phyloP scores from a whole-genome alignment of 2,329 filamentous ascomycete genomes.

The Microdochium trichocladiopsis region DNA sequence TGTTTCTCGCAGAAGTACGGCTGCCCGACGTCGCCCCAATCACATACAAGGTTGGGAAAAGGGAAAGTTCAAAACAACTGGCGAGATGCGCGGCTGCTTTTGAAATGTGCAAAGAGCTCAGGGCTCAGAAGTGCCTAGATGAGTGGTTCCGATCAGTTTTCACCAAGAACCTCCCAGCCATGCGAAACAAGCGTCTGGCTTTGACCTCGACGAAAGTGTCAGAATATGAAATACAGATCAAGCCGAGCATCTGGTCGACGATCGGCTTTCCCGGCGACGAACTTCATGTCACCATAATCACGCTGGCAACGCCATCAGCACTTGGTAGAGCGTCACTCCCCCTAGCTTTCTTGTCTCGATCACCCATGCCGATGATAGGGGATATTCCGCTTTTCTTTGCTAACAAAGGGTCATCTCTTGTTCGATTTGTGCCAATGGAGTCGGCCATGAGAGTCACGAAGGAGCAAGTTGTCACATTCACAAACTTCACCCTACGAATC shows the following conservation, averaged over 20 bases:
- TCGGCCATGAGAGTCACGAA: slow-evolving; percentile 34
- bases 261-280: slow-evolving; percentile 36
- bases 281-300: slow-evolving; percentile 57
- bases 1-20: slow-evolving; percentile 71
- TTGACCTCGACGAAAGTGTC: slow-evolving; percentile 71
- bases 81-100: slow-evolving; percentile 90
- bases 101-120: slow-evolving; percentile 66
- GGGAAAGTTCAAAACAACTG: slow-evolving; percentile 61
- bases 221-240: slow-evolving; percentile 70
- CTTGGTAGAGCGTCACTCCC: slow-evolving; percentile 54
- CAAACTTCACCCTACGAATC: slow-evolving; percentile 64
- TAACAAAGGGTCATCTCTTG: slow-evolving; percentile 49
- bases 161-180: slow-evolving; percentile 62
- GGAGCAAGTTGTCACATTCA: slow-evolving; percentile 46
- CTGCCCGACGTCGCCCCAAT: slow-evolving; percentile 72
- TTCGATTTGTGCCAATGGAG: slow-evolving; percentile 40
- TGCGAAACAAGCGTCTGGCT: slow-evolving; percentile 82
- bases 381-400: slow-evolving; percentile 67
- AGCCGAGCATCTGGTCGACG: slow-evolving; percentile 66
- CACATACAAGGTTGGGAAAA: slow-evolving; percentile 53
- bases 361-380: slow-evolving; percentile 56
- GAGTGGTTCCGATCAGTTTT: slow-evolving; percentile 68
- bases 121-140: slow-evolving; percentile 61
- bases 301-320: slow-evolving; percentile 46
- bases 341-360: slow-evolving; percentile 65